Evolutionary conservation across 495 filamentous ascomycete genomes (phyloP).

Genomic region (Aspergillus sparsus): DNA sequence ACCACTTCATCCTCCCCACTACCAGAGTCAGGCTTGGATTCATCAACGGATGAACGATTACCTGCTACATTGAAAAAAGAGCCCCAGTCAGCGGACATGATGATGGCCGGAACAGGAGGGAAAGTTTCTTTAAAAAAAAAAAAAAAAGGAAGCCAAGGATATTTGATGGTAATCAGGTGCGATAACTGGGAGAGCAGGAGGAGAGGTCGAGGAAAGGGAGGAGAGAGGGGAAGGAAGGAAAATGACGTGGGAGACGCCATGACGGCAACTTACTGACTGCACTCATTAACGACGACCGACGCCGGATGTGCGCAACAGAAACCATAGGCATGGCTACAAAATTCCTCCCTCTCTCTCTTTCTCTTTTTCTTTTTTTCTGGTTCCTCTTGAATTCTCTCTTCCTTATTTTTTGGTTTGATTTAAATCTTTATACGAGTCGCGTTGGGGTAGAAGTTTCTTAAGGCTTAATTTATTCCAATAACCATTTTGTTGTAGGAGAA

Average conservation of each 20-base stretch:
- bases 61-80: conserved; percentile 39
- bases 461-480: conserved; percentile 9
- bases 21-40: conserved; percentile 38
- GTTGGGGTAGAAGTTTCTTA: conserved; percentile 8
- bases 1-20: conserved; percentile 74
- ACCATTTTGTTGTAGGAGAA: background rate
- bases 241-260: conserved; percentile 26
- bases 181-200: conserved; percentile 4
- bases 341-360: background rate
- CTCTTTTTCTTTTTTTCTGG: background rate
- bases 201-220: conserved; percentile 10
- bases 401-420: conserved; percentile 1
- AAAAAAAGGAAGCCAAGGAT: conserved; percentile 8
- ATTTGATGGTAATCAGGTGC: conserved; percentile 6
- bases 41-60: conserved; percentile 58
- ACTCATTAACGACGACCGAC: conserved; percentile 42
- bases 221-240: conserved; percentile 18
- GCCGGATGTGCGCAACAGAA: conserved; percentile 23
- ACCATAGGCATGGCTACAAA: conserved; percentile 29
- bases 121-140: background rate
- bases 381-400: conserved; percentile 17
- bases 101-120: conserved; percentile 12
- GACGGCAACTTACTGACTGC: conserved; percentile 24
- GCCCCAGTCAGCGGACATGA: conserved; percentile 40
- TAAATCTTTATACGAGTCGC: background rate